phyloP scores from a whole-genome alignment of 2,329 filamentous ascomycete genomes.

The Epichloe glyceriae region DNA sequence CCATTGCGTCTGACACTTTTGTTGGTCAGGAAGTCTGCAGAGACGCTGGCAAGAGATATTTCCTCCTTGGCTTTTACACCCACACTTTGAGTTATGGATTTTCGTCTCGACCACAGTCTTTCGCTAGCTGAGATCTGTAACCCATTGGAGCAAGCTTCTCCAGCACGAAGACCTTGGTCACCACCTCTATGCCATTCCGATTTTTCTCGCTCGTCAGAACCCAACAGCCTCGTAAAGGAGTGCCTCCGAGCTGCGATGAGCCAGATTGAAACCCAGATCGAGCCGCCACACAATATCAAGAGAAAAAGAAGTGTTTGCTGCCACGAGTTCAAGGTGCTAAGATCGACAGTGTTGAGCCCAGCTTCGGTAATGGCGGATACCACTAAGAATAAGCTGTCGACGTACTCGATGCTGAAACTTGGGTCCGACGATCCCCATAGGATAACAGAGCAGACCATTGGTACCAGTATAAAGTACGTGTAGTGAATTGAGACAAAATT shows the following conservation, averaged over 20 bases:
- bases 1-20: conserved; percentile 33
- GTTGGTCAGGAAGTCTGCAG: neutral
- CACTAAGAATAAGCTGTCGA: conserved; percentile 53
- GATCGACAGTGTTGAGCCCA: conserved; percentile 54
- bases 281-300: conserved; percentile 52
- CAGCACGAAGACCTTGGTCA: neutral
- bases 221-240: conserved; percentile 50
- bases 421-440: conserved; percentile 47
- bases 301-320: conserved; percentile 55
- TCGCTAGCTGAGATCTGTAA: neutral
- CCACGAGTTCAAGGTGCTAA: conserved; percentile 51
- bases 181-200: neutral
- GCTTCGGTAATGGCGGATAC: conserved; percentile 55
- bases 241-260: conserved; percentile 47
- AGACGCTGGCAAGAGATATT: too few relatives aligned
- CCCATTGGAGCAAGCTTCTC: neutral
- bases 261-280: conserved; percentile 53
- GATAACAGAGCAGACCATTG: conserved; percentile 42
- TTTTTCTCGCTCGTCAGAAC: conserved; percentile 25
- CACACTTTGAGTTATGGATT: neutral
- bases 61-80: neutral
- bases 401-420: conserved; percentile 39
- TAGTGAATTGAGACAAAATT: conserved; percentile 57
- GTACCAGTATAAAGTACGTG: conserved; percentile 47
- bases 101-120: neutral